phyloP scores from a whole-genome alignment of 1,284 basidiomycete genomes.

The Austropuccinia psidii region DNA sequence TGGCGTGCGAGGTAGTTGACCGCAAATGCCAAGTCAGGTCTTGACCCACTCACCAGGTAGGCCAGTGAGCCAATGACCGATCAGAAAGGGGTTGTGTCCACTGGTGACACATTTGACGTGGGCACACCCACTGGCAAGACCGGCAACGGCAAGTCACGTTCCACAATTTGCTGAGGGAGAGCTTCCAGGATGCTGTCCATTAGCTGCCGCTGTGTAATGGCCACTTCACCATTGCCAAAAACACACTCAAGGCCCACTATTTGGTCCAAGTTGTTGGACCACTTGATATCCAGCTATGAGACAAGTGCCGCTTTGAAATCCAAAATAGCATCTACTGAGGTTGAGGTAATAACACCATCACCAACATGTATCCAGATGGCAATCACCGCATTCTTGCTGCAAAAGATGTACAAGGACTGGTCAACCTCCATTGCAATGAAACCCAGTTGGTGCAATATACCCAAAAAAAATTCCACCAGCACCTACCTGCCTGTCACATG shows the following conservation, averaged over 20 bases:
- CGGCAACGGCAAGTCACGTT: not conserved
- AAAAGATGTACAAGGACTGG: no score
- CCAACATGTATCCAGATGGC: no score
- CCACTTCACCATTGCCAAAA: not conserved
- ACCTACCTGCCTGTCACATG: no score
- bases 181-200: not conserved
- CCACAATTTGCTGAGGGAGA: not conserved
- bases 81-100: conserved; percentile 41
- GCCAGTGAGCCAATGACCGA: conserved; percentile 49
- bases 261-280: not conserved
- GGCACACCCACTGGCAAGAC: not conserved
- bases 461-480: no score
- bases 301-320: no score
- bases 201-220: no score
- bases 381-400: no score
- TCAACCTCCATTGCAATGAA: no score
- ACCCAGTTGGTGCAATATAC: no score
- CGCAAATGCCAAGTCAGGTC: conserved; percentile 51
- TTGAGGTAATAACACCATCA: no score
- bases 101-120: not conserved
- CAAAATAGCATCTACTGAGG: no score
- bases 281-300: no score
- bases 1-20: conserved; percentile 49
- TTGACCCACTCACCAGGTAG: conserved; percentile 49
- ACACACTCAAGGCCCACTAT: not conserved